Evolutionary conservation across 371 early-diverging fungal genomes (phyloP).

Genomic region (Vairimorpha ceranae): DNA sequence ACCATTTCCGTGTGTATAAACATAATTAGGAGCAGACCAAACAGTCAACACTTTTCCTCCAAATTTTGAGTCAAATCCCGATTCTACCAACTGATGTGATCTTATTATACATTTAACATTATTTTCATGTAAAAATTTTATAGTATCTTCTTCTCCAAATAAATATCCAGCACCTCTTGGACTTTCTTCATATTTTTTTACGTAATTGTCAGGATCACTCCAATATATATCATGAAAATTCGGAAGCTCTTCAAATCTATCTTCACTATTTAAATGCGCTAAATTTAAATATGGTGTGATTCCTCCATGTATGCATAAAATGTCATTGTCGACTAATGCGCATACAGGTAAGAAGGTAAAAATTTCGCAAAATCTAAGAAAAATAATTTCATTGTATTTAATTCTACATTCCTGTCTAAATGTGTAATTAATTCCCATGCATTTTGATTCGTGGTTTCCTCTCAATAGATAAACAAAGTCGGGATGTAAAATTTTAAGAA

Average conservation of each 20-base stretch:
- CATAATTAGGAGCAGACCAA: slow-evolving; percentile 53
- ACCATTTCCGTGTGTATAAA: slow-evolving; percentile 30
- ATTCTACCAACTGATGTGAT: slow-evolving; percentile 46
- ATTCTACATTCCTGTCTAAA: slow-evolving; percentile 57
- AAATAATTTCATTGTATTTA: slow-evolving; percentile 39
- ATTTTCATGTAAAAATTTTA: slow-evolving; percentile 32
- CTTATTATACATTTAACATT: slow-evolving; percentile 20
- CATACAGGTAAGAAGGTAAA: slow-evolving; percentile 56
- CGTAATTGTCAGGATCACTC: slow-evolving; percentile 55
- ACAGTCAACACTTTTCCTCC: slow-evolving; percentile 31
- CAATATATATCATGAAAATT: slow-evolving; percentile 50
- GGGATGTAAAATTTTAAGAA: slow-evolving; percentile 43
- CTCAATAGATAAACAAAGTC: slow-evolving; percentile 45
- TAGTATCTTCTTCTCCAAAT: slow-evolving; percentile 45
- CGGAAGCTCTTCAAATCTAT: slow-evolving; percentile 49
- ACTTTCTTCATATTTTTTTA: slow-evolving; percentile 37
- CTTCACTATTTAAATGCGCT: slow-evolving; percentile 25
- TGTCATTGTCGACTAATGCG: slow-evolving; percentile 42
- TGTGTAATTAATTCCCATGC: slow-evolving; percentile 46
- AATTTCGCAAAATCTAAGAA: slow-evolving; percentile 47
- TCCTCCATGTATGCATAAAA: slow-evolving; percentile 62
- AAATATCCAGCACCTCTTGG: slow-evolving; percentile 54
- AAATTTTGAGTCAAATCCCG: slow-evolving; percentile 36
- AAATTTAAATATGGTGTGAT: slow-evolving; percentile 46
- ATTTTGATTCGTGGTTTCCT: slow-evolving; percentile 58